phyloP scores from a whole-genome alignment of 192 early-diverging fungal genomes.

The Coemansia sp. region DNA sequence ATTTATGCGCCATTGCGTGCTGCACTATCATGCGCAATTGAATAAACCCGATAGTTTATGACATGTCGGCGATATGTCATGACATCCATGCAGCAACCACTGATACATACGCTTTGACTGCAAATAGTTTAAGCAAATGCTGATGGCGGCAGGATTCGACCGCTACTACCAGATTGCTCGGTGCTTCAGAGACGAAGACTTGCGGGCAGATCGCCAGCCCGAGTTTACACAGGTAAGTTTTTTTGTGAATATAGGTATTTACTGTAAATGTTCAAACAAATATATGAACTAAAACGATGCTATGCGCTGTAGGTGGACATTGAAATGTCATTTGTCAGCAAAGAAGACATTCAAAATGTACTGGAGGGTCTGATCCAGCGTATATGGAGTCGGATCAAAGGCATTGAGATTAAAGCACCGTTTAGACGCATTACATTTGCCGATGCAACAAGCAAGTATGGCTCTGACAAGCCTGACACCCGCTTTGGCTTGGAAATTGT shows the following conservation, averaged over 20 bases:
- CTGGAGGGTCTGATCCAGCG: conserved; percentile 70
- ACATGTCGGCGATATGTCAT: too few species aligned
- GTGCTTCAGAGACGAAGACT: conserved; percentile 89
- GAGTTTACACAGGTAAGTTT: conserved; percentile 85
- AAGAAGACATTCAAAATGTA: conserved; percentile 67
- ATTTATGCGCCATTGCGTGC: too few species aligned
- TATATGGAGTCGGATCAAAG: conserved; percentile 63
- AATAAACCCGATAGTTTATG: too few species aligned
- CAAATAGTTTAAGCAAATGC: conserved; percentile 84
- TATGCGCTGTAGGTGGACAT: conserved; percentile 72
- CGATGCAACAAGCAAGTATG: conserved; percentile 79
- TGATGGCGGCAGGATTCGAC: conserved; percentile 89
- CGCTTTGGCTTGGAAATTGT: conserved; percentile 70
- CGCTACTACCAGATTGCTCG: conserved; percentile 91
- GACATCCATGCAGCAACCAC: not conserved
- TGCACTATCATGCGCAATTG: too few species aligned
- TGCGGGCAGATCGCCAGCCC: conserved; percentile 85
- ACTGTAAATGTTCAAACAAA: not conserved
- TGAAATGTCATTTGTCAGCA: conserved; percentile 82
- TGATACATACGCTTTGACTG: not conserved
- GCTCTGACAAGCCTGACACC: conserved; percentile 90
- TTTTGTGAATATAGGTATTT: not conserved
- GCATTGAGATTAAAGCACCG: conserved; percentile 55
- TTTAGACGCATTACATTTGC: conserved; percentile 80
- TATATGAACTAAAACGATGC: not conserved